Conservation (phyloP, 495 filamentous ascomycete species). For the Annulohypoxylon moriforme region DNA sequence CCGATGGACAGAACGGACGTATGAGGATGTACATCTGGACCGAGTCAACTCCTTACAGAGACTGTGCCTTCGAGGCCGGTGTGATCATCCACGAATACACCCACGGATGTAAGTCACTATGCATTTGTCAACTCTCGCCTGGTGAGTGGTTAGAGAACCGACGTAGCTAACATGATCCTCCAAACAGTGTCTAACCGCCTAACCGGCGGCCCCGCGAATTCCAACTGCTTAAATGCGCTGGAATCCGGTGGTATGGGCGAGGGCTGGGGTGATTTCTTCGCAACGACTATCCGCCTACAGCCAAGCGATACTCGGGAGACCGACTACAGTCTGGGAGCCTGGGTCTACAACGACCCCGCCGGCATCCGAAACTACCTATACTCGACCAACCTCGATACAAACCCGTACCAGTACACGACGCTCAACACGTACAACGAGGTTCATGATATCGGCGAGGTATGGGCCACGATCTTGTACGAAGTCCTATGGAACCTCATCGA, state of each 20-base stretch:
- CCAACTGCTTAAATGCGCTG: slow-evolving; percentile 56
- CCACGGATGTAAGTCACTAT: slow-evolving; percentile 52
- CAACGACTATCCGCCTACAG: slow-evolving; percentile 63
- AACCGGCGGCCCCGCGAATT: slow-evolving; percentile 65
- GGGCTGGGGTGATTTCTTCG: slow-evolving; percentile 67
- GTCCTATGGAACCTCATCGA: slow-evolving; percentile 65
- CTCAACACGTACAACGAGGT: slow-evolving; percentile 53
- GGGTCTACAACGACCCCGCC: slow-evolving; percentile 53
- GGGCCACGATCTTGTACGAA: slow-evolving; percentile 66
- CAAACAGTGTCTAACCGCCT: slow-evolving; percentile 62
- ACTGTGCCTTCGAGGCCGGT: slow-evolving; percentile 59
- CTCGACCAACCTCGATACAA: slow-evolving; percentile 58
- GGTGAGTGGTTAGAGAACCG: too few species aligned
- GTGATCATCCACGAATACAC: slow-evolving; percentile 62
- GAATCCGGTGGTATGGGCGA: slow-evolving; percentile 67
- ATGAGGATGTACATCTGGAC: slow-evolving; percentile 66
- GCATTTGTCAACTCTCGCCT: background rate
- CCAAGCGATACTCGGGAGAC: slow-evolving; percentile 57
- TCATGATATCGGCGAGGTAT: slow-evolving; percentile 62
- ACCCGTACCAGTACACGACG: slow-evolving; percentile 60
- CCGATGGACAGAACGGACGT: slow-evolving; percentile 60
- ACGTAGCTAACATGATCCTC: slow-evolving; percentile 4
- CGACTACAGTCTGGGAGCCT: slow-evolving; percentile 58
- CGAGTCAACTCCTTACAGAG: slow-evolving; percentile 54
- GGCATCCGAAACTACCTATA: slow-evolving; percentile 64